These are phyloP conservation scores for Sugiyamaella grinbergsii DNA, from an alignment of 1,139 yeast species.

Conservation along the genomic window DNA sequence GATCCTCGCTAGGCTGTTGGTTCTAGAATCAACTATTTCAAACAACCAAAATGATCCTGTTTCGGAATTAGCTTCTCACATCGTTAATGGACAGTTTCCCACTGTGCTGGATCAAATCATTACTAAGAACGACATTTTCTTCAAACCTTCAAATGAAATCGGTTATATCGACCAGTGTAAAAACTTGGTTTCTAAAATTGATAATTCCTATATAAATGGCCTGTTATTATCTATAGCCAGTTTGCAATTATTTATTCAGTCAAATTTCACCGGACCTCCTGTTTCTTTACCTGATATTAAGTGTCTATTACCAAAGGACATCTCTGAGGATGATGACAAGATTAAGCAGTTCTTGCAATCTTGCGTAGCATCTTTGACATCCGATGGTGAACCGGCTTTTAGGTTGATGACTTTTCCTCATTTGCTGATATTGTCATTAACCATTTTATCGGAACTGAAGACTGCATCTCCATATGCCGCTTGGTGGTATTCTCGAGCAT, in stretches of 20 bases:
- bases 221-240: conserved; percentile 45
- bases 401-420: conserved; percentile 39
- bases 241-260: conserved; percentile 70
- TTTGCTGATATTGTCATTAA: conserved; percentile 36
- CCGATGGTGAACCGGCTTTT: conserved; percentile 43
- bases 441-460: conserved; percentile 29
- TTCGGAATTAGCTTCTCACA: background rate
- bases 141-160: background rate
- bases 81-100: conserved; percentile 4
- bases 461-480: conserved; percentile 25
- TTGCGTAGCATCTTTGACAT: conserved; percentile 23
- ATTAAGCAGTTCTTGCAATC: background rate
- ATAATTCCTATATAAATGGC: background rate
- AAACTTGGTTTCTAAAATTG: background rate
- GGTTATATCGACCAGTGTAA: conserved; percentile 3
- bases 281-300: conserved; percentile 43
- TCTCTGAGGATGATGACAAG: background rate
- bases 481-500: conserved; percentile 44
- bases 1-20: background rate
- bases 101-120: background rate
- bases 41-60: background rate
- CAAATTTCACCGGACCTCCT: conserved; percentile 84
- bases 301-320: background rate
- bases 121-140: background rate
- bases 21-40: background rate